Evolutionary conservation across 768 basidiomycete species (phyloP), one percentile per base, ranked within the genome.

Genomic region (Collybia sordida): DNA sequence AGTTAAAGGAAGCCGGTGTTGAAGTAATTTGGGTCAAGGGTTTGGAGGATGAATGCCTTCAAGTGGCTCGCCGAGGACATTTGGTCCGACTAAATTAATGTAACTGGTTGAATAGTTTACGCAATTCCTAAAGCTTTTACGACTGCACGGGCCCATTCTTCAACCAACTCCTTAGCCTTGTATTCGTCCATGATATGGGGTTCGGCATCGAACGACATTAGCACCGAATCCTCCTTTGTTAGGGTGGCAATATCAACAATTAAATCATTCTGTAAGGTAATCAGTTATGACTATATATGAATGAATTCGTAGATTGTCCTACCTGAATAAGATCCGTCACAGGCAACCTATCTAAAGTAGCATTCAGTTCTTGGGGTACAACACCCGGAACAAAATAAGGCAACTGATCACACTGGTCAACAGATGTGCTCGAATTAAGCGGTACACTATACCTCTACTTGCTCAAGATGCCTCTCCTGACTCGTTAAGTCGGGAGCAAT

Each of bases 11-110:
- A 21, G 85, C 82, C 6, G 91, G 88, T 3, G 74, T 93, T 4
- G 80, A 88, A 40, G 81, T 97, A 0, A 59, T 88, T n/a, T 88
- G 90, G 82, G 52, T 91, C 17, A 72, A 73, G 21, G 87, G 83
- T 2, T 63, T 97, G 37, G 90, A 93, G 60, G 75, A 85, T 31
- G 81, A 88, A 56, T 98, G 96, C 68, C 71, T 98, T 47, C 71
- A 72, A 21, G 86, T 82, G 45, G 97, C 97, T 18, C 80, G 95
- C 50, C 75, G 78, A 53, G 83, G 79, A 18, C 80, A 77, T 59
- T 47, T 22, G 23, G 28, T 37, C 8, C 35, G 44, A 21, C 35
- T 14, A 47, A 23, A 37, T 27, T 22, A 25, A 11, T 25, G 6
- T 38, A 6, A 11, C 21, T 44, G 25, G n/a, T 50, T 50, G 38